phyloP scores from a whole-genome alignment of 1,139 yeast genomes.

The Nakaseomyces sp. region DNA sequence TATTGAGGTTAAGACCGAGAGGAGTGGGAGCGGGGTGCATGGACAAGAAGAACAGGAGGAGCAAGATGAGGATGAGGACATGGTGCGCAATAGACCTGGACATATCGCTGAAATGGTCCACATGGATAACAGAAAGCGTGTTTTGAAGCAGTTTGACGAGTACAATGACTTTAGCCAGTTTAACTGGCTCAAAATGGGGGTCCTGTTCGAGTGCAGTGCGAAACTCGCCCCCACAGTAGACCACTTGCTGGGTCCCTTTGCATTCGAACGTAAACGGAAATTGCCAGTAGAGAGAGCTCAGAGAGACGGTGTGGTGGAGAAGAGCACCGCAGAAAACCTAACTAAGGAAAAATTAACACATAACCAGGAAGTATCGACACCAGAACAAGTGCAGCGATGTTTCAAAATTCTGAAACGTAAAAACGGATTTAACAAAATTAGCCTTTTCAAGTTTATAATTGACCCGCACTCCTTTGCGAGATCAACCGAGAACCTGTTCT shows the following conservation, averaged over 20 bases:
- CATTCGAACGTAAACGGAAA: constrained; percentile 47
- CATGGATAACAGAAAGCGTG: background rate
- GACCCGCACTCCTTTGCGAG: constrained; percentile 72
- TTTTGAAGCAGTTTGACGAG: constrained; percentile 20
- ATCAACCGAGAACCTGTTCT: constrained; percentile 76
- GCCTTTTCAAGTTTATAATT: constrained; percentile 56
- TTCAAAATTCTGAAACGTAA: constrained; percentile 35
- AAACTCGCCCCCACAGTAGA: constrained; percentile 44
- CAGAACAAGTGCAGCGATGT: constrained; percentile 48
- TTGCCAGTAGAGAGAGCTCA: constrained; percentile 31
- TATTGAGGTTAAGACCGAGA: constrained; percentile 10
- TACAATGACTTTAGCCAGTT: constrained; percentile 30
- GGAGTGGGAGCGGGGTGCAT: no score
- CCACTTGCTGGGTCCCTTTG: constrained; percentile 62
- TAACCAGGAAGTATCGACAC: constrained; percentile 47
- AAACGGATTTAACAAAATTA: constrained; percentile 36
- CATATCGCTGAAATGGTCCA: background rate
- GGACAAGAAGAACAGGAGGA: constrained; percentile 19
- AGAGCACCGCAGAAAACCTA: constrained; percentile 49
- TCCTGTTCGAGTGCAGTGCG: constrained; percentile 42
- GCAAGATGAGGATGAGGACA: constrained; percentile 6
- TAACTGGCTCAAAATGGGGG: constrained; percentile 57
- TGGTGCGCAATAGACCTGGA: background rate
- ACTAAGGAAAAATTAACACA: constrained; percentile 43
- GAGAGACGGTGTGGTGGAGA: constrained; percentile 38